phyloP scores from a whole-genome alignment of 768 basidiomycete genomes.

The Tylopilus cervinicoccineus region DNA sequence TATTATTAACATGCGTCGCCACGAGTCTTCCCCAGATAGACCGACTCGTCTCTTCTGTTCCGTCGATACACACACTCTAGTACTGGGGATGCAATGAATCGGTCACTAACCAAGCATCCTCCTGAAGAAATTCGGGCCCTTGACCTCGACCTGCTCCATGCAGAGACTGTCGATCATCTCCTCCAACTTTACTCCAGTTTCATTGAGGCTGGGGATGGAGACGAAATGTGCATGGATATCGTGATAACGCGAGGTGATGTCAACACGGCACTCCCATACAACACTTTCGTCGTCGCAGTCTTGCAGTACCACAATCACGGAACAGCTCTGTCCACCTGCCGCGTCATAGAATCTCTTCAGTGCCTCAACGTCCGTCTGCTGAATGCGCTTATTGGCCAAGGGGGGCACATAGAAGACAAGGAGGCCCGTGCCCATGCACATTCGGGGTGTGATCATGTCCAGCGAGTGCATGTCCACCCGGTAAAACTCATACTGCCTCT shows the following conservation, averaged over 20 bases:
- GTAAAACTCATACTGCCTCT: not conserved
- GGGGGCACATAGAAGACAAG: not conserved
- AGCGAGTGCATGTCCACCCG: not conserved
- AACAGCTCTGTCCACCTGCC: not conserved
- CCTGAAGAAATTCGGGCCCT: not conserved
- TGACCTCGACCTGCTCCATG: not conserved
- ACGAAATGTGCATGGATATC: not conserved
- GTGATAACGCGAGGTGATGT: not conserved
- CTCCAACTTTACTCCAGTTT: not conserved
- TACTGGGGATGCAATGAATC: too few relatives aligned
- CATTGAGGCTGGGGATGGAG: not conserved
- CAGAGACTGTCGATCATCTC: not conserved
- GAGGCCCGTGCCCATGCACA: not conserved
- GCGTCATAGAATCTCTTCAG: not conserved
- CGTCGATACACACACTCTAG: too few relatives aligned
- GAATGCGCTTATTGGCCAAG: not conserved
- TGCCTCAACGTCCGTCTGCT: not conserved
- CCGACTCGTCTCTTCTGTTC: too few relatives aligned
- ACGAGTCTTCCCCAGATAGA: too few relatives aligned
- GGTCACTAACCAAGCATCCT: not conserved
- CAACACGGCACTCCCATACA: not conserved
- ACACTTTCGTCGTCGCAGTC: not conserved
- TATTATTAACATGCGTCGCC: too few relatives aligned
- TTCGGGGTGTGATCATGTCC: too few relatives aligned
- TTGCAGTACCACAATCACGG: constrained; percentile 2